Conservation (phyloP, 2,329 filamentous ascomycete species). For the Kalmusia sp. region DNA sequence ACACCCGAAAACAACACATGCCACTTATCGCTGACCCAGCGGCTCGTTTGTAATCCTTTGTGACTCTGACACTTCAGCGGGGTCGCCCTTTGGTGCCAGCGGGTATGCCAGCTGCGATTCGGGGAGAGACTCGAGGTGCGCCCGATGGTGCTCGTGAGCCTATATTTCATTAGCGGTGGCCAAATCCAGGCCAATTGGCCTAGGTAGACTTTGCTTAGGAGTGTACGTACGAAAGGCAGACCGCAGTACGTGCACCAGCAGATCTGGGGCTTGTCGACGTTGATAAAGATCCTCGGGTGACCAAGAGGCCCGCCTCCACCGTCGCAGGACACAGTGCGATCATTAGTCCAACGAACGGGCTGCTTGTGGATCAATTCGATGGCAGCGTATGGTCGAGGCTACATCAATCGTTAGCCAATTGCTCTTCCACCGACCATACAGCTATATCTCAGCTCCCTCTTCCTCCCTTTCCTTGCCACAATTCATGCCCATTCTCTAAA, state of each 20-base stretch:
- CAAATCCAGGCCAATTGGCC: background rate
- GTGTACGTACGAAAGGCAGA: slow-evolving; percentile 81
- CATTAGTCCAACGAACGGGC: slow-evolving; percentile 89
- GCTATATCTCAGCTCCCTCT: background rate
- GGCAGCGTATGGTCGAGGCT: slow-evolving; percentile 89
- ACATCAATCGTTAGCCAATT: slow-evolving; percentile 31
- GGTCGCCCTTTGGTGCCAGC: slow-evolving; percentile 66
- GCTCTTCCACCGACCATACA: background rate
- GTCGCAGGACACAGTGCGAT: slow-evolving; percentile 83
- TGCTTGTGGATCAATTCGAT: slow-evolving; percentile 97
- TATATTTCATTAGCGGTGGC: slow-evolving; percentile 48
- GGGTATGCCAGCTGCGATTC: slow-evolving; percentile 74
- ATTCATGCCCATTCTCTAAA: too few species aligned
- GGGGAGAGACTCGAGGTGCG: slow-evolving; percentile 82
- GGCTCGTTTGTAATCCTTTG: slow-evolving; percentile 66
- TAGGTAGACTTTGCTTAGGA: background rate
- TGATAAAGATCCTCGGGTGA: slow-evolving; percentile 95
- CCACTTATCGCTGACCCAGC: slow-evolving; percentile 64
- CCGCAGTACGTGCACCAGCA: slow-evolving; percentile 91
- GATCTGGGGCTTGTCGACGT: slow-evolving; percentile 96
- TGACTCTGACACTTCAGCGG: slow-evolving; percentile 64
- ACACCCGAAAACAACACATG: background rate
- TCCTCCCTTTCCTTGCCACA: background rate
- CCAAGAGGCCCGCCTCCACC: slow-evolving; percentile 89
- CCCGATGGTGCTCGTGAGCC: slow-evolving; percentile 89